Evolutionary conservation across 2,329 filamentous ascomycete species (phyloP).

Genomic region (Pestalotiopsis sp.): DNA sequence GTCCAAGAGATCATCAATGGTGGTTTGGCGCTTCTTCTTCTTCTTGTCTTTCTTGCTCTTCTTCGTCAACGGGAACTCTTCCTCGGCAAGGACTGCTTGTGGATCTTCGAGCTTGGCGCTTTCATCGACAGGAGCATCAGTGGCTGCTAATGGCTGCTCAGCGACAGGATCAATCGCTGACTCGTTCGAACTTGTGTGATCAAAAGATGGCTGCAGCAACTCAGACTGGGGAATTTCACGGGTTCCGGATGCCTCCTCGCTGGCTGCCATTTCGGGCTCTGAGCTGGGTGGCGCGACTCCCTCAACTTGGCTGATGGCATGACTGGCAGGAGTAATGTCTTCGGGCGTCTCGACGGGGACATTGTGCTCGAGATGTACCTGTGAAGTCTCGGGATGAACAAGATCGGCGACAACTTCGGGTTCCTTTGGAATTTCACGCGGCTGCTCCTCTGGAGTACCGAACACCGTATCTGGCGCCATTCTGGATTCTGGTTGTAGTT

Average conservation of each 20-base stretch:
- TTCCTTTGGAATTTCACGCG: background rate
- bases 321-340: background rate
- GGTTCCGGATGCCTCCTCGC: background rate
- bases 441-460: background rate
- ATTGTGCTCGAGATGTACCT: background rate
- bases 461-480: background rate
- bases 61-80: constrained; percentile 25
- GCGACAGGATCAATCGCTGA: background rate
- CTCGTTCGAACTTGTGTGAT: background rate
- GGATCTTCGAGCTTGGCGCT: constrained; percentile 2
- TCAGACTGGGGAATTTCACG: background rate
- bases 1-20: constrained; percentile 21
- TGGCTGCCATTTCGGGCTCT: background rate
- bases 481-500: background rate
- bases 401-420: background rate
- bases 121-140: background rate
- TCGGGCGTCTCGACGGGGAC: background rate
- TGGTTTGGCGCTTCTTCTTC: constrained; percentile 28
- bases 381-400: background rate
- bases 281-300: background rate
- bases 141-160: background rate
- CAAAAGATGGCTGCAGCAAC: background rate
- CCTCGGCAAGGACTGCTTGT: constrained; percentile 16
- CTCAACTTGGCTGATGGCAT: background rate
- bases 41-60: constrained; percentile 33